Evolutionary conservation across 441 rosid species (phyloP).

Genomic region (Dalechampia spathulata): DNA sequence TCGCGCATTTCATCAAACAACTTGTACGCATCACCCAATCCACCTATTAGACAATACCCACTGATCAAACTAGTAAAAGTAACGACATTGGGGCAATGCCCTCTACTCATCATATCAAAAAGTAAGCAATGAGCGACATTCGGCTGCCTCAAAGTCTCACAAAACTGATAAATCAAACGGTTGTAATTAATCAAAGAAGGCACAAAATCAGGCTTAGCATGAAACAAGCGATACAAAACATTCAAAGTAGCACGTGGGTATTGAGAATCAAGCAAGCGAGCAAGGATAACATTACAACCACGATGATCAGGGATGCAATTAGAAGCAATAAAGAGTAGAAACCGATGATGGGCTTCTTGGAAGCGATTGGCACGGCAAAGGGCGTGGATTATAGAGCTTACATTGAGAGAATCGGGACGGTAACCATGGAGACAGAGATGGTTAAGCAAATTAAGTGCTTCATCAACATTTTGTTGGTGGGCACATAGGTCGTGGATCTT

Average conservation of each 20-base stretch:
- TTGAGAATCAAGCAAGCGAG: slow-evolving; percentile 52
- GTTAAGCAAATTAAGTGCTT: slow-evolving; percentile 47
- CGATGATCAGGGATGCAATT: slow-evolving; percentile 58
- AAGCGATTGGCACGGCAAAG: slow-evolving; percentile 55
- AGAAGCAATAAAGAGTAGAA: slow-evolving; percentile 34
- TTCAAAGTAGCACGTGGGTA: slow-evolving; percentile 37
- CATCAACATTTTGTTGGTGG: slow-evolving; percentile 32
- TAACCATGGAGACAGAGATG: slow-evolving; percentile 48
- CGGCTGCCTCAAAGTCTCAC: slow-evolving; percentile 31
- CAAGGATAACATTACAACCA: slow-evolving; percentile 57
- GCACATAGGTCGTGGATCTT: slow-evolving; percentile 43
- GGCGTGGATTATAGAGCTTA: slow-evolving; percentile 51
- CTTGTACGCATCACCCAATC: slow-evolving; percentile 47
- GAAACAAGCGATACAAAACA: slow-evolving; percentile 38
- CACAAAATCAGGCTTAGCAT: slow-evolving; percentile 48
- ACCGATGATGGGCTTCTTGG: slow-evolving; percentile 53
- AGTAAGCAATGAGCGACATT: slow-evolving; percentile 48
- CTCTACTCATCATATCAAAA: slow-evolving; percentile 54
- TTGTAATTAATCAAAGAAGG: slow-evolving; percentile 66
- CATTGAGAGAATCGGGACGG: slow-evolving; percentile 50
- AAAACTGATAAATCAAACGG: slow-evolving; percentile 60
- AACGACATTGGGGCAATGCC: slow-evolving; percentile 63
- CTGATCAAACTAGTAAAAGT: slow-evolving; percentile 58
- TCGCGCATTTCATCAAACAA: slow-evolving; percentile 80
- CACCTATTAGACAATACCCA: slow-evolving; percentile 54